A percentile compares a stretch with the other conserved stretches of the same genome.
Evolutionary conservation across 208 protist species (phyloP).

Genomic region (Leptomonas pyrrhocoris): DNA sequence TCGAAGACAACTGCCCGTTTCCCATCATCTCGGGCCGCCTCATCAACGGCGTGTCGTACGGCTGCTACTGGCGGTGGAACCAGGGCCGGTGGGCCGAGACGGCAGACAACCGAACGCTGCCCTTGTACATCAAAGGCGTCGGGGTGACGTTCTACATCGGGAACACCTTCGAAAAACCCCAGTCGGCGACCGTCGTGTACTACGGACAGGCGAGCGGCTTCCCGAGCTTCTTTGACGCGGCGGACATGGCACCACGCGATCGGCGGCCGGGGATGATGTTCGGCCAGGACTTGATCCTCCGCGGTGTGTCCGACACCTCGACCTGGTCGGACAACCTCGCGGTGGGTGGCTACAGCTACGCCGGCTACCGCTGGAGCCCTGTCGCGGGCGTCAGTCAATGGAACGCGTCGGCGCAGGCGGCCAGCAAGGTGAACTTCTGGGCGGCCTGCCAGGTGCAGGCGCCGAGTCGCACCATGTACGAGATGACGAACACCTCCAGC

Average conservation of each 20-base stretch:
- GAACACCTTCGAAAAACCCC: slow-evolving; percentile 22
- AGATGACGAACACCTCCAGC: slow-evolving; percentile 25
- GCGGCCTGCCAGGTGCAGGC: slow-evolving; percentile 41
- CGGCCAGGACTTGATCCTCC: slow-evolving; percentile 27
- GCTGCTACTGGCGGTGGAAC: slow-evolving; percentile 57
- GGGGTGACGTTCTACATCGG: slow-evolving; percentile 40
- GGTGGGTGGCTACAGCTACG: slow-evolving; percentile 42
- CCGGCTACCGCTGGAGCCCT: slow-evolving; percentile 10
- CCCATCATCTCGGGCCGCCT: background rate
- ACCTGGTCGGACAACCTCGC: slow-evolving; percentile 42
- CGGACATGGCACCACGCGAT: background rate
- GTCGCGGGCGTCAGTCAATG: slow-evolving; percentile 14
- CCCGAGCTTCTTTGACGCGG: slow-evolving; percentile 12
- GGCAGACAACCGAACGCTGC: slow-evolving; percentile 23
- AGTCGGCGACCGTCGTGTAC: background rate
- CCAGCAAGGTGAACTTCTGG: slow-evolving; percentile 25
- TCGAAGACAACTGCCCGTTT: background rate
- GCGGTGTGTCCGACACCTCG: slow-evolving; percentile 19
- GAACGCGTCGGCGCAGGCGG: slow-evolving; percentile 2
- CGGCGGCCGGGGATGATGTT: slow-evolving; percentile 26
- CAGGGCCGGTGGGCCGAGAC: slow-evolving; percentile 38
- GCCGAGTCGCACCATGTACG: slow-evolving; percentile 24
- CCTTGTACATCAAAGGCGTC: slow-evolving; percentile 3
- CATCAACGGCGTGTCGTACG: slow-evolving; percentile 4
- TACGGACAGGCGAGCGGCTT: slow-evolving; percentile 15